phyloP scores from a whole-genome alignment of 75 land plant species.

The Pinus taeda region DNA sequence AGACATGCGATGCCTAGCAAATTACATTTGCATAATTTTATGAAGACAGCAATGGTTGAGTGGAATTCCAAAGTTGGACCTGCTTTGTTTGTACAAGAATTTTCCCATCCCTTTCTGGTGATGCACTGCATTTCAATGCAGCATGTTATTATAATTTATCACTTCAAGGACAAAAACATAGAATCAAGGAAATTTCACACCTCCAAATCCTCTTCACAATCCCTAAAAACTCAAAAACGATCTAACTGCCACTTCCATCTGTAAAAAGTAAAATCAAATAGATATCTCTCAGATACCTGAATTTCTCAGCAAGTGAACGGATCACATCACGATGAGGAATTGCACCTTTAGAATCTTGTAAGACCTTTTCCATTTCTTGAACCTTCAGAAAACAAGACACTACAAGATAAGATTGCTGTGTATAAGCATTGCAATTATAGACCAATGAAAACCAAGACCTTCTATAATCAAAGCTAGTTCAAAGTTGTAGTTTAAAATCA shows the following conservation, averaged over 20 bases:
- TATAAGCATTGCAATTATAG: not conserved
- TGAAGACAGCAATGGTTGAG: not conserved
- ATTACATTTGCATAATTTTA: not conserved
- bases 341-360: constrained; percentile 57
- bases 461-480: not conserved
- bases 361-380: constrained; percentile 70
- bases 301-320: constrained; percentile 61
- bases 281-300: constrained; percentile 43
- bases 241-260: not conserved
- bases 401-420: not conserved
- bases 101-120: constrained; percentile 32
- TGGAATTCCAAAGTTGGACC: constrained; percentile 18
- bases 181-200: not conserved
- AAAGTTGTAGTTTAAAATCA: not conserved
- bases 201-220: not conserved
- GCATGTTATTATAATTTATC: not conserved
- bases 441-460: not conserved
- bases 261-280: not conserved
- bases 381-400: constrained; percentile 19
- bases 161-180: constrained; percentile 14
- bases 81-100: constrained; percentile 58
- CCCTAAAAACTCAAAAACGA: not conserved
- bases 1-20: not conserved
- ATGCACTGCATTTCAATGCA: constrained; percentile 16
- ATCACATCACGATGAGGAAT: constrained; percentile 67